Conservation (phyloP, 352 stramenopile genomes). For the Bremia lactucae region DNA sequence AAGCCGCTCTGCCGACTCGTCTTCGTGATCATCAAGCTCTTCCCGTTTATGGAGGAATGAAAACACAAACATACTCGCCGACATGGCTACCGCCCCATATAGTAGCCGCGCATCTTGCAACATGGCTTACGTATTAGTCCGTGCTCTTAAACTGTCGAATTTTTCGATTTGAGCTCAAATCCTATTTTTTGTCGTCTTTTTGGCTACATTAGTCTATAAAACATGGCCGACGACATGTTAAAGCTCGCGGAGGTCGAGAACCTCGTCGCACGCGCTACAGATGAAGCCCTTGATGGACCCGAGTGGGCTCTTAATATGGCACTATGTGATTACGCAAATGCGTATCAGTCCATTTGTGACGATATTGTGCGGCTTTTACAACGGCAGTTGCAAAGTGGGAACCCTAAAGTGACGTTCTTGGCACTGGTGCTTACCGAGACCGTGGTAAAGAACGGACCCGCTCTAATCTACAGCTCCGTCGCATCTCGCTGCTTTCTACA, state of each 20-base stretch:
- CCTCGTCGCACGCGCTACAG: slow-evolving; percentile 51
- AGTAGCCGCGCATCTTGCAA: slow-evolving; percentile 42
- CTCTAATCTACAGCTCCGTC: slow-evolving; percentile 42
- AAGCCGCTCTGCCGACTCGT: slow-evolving; percentile 35
- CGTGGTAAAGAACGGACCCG: slow-evolving; percentile 71
- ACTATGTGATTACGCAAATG: slow-evolving; percentile 59
- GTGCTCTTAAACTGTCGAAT: not conserved
- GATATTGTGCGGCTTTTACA: slow-evolving; percentile 51
- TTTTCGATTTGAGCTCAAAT: too few species aligned
- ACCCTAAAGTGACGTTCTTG: slow-evolving; percentile 32
- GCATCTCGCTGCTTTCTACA: slow-evolving; percentile 51
- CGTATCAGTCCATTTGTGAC: slow-evolving; percentile 31
- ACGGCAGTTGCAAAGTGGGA: slow-evolving; percentile 40
- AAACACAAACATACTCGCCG: slow-evolving; percentile 63
- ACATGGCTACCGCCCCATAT: slow-evolving; percentile 75
- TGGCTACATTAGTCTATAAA: slow-evolving; percentile 10
- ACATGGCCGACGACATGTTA: slow-evolving; percentile 24
- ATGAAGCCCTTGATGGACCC: slow-evolving; percentile 29
- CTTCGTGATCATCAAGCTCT: slow-evolving; percentile 52
- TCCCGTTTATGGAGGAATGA: slow-evolving; percentile 73
- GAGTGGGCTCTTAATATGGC: slow-evolving; percentile 71
- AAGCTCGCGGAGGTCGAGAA: slow-evolving; percentile 29
- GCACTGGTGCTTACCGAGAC: slow-evolving; percentile 60
- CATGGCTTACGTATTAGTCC: slow-evolving; percentile 15
- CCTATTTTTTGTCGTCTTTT: too few species aligned